A percentile compares a stretch with the other conserved stretches of the same genome.
These are phyloP conservation scores for Turritis glabra DNA, from an alignment of 345 rosid species.

Conservation along the genomic window DNA sequence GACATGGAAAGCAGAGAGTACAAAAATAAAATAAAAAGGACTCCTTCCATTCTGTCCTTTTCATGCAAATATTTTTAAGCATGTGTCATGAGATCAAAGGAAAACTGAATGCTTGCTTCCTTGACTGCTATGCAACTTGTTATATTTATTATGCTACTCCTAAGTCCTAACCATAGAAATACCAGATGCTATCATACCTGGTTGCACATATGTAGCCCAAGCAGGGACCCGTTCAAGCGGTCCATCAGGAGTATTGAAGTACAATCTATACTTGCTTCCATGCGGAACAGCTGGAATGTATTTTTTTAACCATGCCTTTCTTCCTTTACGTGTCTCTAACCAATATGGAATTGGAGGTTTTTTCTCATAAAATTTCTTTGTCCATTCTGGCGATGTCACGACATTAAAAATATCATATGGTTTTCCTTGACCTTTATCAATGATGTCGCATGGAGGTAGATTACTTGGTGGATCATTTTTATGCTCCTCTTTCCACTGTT, in stretches of 20 bases:
- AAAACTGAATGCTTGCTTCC: slow-evolving; percentile 4
- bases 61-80: neutral
- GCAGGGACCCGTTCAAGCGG: slow-evolving; percentile 92
- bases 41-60: neutral
- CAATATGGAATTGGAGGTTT: slow-evolving; percentile 82
- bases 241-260: slow-evolving; percentile 86
- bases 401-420: slow-evolving; percentile 67
- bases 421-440: slow-evolving; percentile 77
- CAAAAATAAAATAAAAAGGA: neutral
- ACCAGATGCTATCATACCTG: slow-evolving; percentile 52
- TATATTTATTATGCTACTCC: slow-evolving; percentile 19
- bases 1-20: slow-evolving; percentile 10
- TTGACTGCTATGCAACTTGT: slow-evolving; percentile 12
- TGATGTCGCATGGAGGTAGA: slow-evolving; percentile 75
- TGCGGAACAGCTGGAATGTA: slow-evolving; percentile 84
- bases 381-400: slow-evolving; percentile 57
- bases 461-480: slow-evolving; percentile 89
- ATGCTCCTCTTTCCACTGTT: slow-evolving; percentile 74
- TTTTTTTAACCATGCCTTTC: slow-evolving; percentile 89
- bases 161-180: slow-evolving; percentile 13
- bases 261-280: slow-evolving; percentile 91
- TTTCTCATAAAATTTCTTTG: slow-evolving; percentile 69
- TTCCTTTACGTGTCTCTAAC: slow-evolving; percentile 95
- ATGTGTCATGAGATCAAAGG: neutral
- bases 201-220: slow-evolving; percentile 94